Percentiles rank a stretch among this genome's conserved stretches.
phyloP scores from a whole-genome alignment of 192 early-diverging fungal genomes.

The Kickxella alabastrina region DNA sequence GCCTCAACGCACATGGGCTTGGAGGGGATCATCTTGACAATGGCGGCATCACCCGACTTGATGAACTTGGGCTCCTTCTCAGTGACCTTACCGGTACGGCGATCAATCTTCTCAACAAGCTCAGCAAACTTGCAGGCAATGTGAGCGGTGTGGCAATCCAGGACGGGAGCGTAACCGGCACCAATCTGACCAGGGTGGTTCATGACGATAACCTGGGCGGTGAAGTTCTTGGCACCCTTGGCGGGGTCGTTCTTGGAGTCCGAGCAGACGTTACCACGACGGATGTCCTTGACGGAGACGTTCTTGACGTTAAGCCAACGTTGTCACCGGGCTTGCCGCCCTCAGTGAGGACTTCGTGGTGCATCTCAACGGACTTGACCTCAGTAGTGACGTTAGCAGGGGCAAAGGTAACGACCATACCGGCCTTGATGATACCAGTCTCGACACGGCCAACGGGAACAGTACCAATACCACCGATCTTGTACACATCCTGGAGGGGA shows the following conservation, averaged over 20 bases:
- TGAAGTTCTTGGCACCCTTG: slow-evolving; percentile 87
- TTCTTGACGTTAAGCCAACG: slow-evolving; percentile 99
- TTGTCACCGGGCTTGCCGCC: slow-evolving; percentile 91
- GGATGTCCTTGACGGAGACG: slow-evolving; percentile 96
- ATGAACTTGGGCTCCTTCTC: slow-evolving; percentile 94
- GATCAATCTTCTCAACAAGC: slow-evolving; percentile 92
- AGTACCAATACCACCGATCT: slow-evolving; percentile 96
- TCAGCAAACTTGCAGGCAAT: slow-evolving; percentile 95
- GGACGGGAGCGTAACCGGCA: slow-evolving; percentile 91
- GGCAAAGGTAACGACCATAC: slow-evolving; percentile 86
- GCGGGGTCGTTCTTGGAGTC: slow-evolving; percentile 97
- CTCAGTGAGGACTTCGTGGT: slow-evolving; percentile 88
- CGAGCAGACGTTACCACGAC: slow-evolving; percentile 91
- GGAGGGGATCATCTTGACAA: slow-evolving; percentile 91
- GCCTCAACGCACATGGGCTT: slow-evolving; percentile 97
- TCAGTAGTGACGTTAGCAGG: slow-evolving; percentile 85
- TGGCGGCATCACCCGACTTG: slow-evolving; percentile 92
- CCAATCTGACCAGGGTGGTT: slow-evolving; percentile 95
- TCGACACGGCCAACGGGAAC: slow-evolving; percentile 98
- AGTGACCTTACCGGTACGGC: slow-evolving; percentile 88
- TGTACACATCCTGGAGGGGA: slow-evolving; percentile 97
- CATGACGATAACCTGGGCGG: slow-evolving; percentile 93
- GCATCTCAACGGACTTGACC: slow-evolving; percentile 98
- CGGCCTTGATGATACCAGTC: slow-evolving; percentile 91
- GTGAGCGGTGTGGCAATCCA: slow-evolving; percentile 95